phyloP scores from a whole-genome alignment of 768 basidiomycete species.

The Serendipita sp. region DNA sequence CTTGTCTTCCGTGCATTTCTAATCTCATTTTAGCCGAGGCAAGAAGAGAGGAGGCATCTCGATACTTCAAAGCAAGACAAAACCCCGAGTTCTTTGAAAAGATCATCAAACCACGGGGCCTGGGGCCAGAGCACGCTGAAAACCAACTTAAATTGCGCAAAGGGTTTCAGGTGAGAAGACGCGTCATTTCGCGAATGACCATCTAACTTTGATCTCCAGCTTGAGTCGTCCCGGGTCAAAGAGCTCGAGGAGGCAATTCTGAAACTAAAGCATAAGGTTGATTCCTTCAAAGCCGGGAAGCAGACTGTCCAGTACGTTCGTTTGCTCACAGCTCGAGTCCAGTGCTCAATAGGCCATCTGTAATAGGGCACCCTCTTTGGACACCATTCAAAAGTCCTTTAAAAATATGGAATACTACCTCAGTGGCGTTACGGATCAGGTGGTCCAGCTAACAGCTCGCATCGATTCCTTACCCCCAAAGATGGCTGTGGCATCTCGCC shows the following conservation, averaged over 20 bases:
- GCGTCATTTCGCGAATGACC: conserved; percentile 8
- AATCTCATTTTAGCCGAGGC: conserved; percentile 42
- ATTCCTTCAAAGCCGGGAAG: conserved; percentile 43
- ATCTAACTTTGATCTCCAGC: conserved; percentile 23
- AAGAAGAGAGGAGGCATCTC: conserved; percentile 65
- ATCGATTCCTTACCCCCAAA: conserved; percentile 14
- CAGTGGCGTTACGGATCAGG: conserved; percentile 17
- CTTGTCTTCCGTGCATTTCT: neutral
- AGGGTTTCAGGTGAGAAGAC: conserved; percentile 42
- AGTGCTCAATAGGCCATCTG: neutral
- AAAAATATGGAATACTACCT: conserved; percentile 54
- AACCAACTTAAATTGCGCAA: conserved; percentile 63
- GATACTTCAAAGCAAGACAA: conserved; percentile 60
- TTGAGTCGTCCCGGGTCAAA: conserved; percentile 54
- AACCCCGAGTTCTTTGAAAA: conserved; percentile 61
- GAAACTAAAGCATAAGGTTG: conserved; percentile 51
- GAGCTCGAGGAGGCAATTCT: conserved; percentile 66
- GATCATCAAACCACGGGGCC: conserved; percentile 52
- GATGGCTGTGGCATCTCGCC: neutral
- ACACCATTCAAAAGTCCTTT: conserved; percentile 70
- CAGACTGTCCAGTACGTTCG: conserved; percentile 42
- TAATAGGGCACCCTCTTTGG: conserved; percentile 63
- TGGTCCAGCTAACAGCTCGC: conserved; percentile 21
- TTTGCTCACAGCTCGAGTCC: neutral
- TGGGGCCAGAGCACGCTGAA: conserved; percentile 82